Base-by-base conservation (phyloP, 1,139 yeast species). In the Magnusiomyces ingens region DNA sequence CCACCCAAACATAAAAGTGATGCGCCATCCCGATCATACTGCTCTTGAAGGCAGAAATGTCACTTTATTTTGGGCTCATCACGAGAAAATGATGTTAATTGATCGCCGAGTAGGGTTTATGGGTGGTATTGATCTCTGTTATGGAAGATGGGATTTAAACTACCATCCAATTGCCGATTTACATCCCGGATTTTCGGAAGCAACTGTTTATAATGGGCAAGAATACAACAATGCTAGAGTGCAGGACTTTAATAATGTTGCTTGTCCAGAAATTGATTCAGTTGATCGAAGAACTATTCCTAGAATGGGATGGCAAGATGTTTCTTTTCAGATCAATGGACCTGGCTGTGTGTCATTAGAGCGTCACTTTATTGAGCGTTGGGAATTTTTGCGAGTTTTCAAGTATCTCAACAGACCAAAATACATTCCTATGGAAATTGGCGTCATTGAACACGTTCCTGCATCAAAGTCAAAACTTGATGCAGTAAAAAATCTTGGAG, bases 11-110 rank as follows among this genome's bases (percentile, higher is more conserved):
- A 77, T 81, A 52, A 82, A 77, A 63, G 84, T 81, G n/a, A 74
- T 81, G 52, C 71, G 85, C 58, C 81, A 84, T 6, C 85, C 85
- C 2, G 81, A 81, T 59, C 85, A 81, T 62, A 71, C 80, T 26
- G 71, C 80, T 56, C 84, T 80, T 60, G 81, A 80, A 58, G 60
- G 60, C 18, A 49, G 46, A 35, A 53, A 52, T 38, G 58, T 57
- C n/a, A 82, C 84, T 2, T 80, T 74, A 59, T 81, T 80, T 62
- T 81, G 85, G 85, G 85, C 85, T 0, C 85, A 81, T 64, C 85
- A 81, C 64, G 85, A 81, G 60, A 81, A 81, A 60, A 66, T 81
- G 51, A 75, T 82, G 60, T 73, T 81, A 48, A 65, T 81, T 50
- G 85, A 81, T 64, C 80, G 78, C 54, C 74, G 80, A 0, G 73